Conservation (phyloP, 2,329 filamentous ascomycete genomes). For the Aspergillus cejpii region DNA sequence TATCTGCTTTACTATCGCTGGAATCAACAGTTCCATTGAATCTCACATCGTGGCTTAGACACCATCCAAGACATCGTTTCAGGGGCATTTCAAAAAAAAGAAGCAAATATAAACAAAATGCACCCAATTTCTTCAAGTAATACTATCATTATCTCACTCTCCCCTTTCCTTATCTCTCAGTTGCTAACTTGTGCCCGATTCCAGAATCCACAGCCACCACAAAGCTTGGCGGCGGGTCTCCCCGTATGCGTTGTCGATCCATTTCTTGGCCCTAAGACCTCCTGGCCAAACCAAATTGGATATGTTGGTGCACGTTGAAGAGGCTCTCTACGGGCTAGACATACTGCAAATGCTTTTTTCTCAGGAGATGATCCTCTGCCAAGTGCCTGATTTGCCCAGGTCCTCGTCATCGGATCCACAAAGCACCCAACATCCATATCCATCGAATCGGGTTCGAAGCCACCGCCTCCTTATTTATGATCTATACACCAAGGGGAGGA, state of each 20-base stretch:
- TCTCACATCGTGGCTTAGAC: neutral
- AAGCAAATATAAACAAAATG: neutral
- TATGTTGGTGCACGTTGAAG: conserved; percentile 10
- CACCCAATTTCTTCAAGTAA: neutral
- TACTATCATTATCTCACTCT: neutral
- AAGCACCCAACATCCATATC: neutral
- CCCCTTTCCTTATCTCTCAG: conserved; percentile 1
- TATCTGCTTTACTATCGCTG: no score
- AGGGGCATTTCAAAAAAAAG: neutral
- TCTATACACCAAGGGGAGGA: neutral
- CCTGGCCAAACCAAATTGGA: conserved; percentile 13
- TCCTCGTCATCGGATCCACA: neutral
- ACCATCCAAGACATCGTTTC: neutral
- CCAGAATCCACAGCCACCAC: conserved; percentile 18
- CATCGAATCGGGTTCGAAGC: neutral
- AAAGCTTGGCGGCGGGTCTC: conserved; percentile 31
- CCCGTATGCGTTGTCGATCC: conserved; percentile 27
- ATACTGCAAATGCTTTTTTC: neutral
- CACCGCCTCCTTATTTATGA: neutral
- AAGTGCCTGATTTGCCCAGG: neutral
- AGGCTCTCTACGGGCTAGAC: neutral
- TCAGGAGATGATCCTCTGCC: neutral
- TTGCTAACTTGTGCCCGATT: neutral
- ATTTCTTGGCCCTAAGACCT: conserved; percentile 19
- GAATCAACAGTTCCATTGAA: neutral